A percentile compares a stretch with the other conserved stretches of the same genome.
phyloP scores from a whole-genome alignment of 139 green algal species.

The Chlorokybus atmophyticus region DNA sequence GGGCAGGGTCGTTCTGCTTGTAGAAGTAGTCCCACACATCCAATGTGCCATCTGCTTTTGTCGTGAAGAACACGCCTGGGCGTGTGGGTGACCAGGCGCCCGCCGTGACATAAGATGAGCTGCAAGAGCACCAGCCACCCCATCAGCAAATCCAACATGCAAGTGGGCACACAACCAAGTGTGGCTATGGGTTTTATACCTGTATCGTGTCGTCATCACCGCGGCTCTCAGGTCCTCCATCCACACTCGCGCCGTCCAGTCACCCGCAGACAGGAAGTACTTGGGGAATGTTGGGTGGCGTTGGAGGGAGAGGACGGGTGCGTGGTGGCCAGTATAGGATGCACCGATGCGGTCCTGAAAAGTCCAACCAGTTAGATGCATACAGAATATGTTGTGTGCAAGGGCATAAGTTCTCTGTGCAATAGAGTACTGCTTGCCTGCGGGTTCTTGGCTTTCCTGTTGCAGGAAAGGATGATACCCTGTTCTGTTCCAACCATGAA shows the following conservation, averaged over 20 bases:
- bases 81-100: slow-evolving; percentile 58
- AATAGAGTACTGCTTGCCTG: too few relatives aligned
- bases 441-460: slow-evolving; percentile 83
- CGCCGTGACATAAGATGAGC: slow-evolving; percentile 66
- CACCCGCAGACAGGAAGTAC: slow-evolving; percentile 76
- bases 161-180: too few relatives aligned
- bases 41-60: slow-evolving; percentile 59
- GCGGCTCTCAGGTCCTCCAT: slow-evolving; percentile 76
- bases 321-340: slow-evolving; percentile 66
- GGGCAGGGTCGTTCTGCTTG: slow-evolving; percentile 73
- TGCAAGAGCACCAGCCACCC: too few relatives aligned
- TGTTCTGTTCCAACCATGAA: slow-evolving; percentile 88
- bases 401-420: too few relatives aligned
- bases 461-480: slow-evolving; percentile 65
- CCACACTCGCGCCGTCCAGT: slow-evolving; percentile 84
- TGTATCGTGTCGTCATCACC: slow-evolving; percentile 75
- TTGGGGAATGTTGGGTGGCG: slow-evolving; percentile 82
- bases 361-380: too few relatives aligned
- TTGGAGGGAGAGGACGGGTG: slow-evolving; percentile 59
- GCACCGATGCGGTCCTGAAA: slow-evolving; percentile 66
- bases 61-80: slow-evolving; percentile 74
- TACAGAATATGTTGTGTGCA: too few relatives aligned
- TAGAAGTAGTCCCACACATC: slow-evolving; percentile 83
- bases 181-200: too few relatives aligned
- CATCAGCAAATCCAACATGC: too few relatives aligned